Evolutionary conservation across 208 protist species (phyloP), one percentile per base, ranked within the genome.

Genomic region (Acanthamoeba castellanii): DNA sequence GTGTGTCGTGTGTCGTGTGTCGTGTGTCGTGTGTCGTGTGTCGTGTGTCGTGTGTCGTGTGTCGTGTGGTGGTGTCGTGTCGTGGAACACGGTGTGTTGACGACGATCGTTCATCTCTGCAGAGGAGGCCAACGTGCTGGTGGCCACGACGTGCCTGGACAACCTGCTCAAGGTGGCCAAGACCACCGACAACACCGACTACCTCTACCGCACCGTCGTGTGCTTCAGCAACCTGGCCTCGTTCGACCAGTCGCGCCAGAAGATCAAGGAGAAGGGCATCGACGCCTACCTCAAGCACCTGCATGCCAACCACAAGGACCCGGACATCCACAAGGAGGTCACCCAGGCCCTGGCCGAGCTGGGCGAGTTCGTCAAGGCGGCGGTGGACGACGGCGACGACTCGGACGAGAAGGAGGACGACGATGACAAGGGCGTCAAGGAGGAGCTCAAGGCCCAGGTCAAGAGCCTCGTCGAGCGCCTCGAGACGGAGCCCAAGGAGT

Each of bases 251-350:
- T 59, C 82, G 30, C 47, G 57, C 8, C 82, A 57, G 30, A 89
- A 89, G 82, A 70, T 89, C 52, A 89, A 68, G 82, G 82, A 89
- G 52, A 89, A 89, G 82, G 82, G 82, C 57, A 68, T 89, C 30
- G 82, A 70, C 52, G 57, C 52, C n/a, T 64, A 52, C 45, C 82
- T 89, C 57, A 59, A 89, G 82, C 27, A 37, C 52, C 82, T 70
- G 18, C 52, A 59, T 27, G 57, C 47, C 45, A 34, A 57, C n/a
- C 2, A 68, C 82, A 89, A 89, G 82, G 82, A 89, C 57, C 50
- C 82, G 27, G 82, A 89, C 37, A 42, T 89, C 11, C 82, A n/a
- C 16, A 89, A 89, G 82, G 82, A 89, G 82, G 82, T 89, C 30
- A 59, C 47, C 5, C 52, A 89, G 52, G 82, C 82, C 30, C 37